These are phyloP conservation scores for Tricholoma furcatifolium DNA, from an alignment of 768 basidiomycete genomes.

Conservation along the genomic window DNA sequence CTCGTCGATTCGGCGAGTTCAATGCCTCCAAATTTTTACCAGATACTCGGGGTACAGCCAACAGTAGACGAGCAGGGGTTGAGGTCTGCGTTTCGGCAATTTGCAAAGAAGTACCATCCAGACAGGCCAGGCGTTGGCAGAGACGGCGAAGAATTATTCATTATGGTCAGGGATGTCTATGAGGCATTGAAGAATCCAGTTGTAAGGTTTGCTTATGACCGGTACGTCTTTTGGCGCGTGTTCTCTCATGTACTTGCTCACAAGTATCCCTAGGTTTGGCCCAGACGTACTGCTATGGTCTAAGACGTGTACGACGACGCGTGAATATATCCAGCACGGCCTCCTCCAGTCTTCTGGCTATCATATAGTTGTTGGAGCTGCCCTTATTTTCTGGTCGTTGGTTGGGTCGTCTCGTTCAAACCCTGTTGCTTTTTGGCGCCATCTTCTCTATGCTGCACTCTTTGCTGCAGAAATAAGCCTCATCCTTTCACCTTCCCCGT, in stretches of 20 bases:
- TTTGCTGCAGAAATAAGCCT: slow-evolving; percentile 65
- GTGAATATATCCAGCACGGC: slow-evolving; percentile 70
- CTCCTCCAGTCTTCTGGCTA: slow-evolving; percentile 61
- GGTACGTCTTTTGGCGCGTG: slow-evolving; percentile 37
- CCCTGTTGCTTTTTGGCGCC: slow-evolving; percentile 75
- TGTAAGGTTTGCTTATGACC: slow-evolving; percentile 82
- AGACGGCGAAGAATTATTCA: slow-evolving; percentile 63
- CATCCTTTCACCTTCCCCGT: slow-evolving; percentile 56
- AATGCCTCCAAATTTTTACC: slow-evolving; percentile 73
- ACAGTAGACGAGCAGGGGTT: slow-evolving; percentile 65
- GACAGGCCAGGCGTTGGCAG: slow-evolving; percentile 63
- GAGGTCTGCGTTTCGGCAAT: slow-evolving; percentile 71
- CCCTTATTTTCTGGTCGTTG: slow-evolving; percentile 61
- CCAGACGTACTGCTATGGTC: slow-evolving; percentile 69
- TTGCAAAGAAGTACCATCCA: slow-evolving; percentile 75
- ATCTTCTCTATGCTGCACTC: slow-evolving; percentile 62
- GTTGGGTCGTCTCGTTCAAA: slow-evolving; percentile 49
- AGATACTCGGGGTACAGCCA: slow-evolving; percentile 63
- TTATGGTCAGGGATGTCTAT: slow-evolving; percentile 68
- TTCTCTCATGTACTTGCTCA: not conserved
- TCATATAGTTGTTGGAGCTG: slow-evolving; percentile 59
- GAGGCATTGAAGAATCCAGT: slow-evolving; percentile 78
- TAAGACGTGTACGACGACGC: slow-evolving; percentile 56
- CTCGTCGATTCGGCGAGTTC: slow-evolving; percentile 54
- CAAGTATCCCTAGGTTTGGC: slow-evolving; percentile 59